phyloP scores from a whole-genome alignment of 2,329 filamentous ascomycete species.

The Aspergillus nomiae region DNA sequence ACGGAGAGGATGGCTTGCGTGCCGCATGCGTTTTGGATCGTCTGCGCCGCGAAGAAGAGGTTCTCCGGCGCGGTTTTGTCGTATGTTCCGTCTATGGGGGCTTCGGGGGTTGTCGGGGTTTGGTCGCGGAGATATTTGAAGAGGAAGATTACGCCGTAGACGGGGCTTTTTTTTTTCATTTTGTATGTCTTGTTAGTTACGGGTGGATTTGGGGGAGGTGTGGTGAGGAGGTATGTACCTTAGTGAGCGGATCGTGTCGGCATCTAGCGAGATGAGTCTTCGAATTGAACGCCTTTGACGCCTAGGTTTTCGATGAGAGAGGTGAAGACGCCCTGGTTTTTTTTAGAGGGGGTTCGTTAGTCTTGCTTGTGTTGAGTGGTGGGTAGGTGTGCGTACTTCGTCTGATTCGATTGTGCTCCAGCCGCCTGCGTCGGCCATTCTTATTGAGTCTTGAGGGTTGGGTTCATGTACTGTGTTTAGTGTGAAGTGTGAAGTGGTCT shows the following conservation, averaged over 20 bases:
- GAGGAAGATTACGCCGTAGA: conserved; percentile 97
- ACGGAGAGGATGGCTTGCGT: conserved; percentile 94
- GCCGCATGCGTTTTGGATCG: conserved; percentile 97
- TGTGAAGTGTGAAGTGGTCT: background rate
- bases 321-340: conserved; percentile 80
- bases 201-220: background rate
- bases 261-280: conserved; percentile 87
- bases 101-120: conserved; percentile 63
- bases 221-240: conserved; percentile 33
- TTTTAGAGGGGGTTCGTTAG: conserved; percentile 20
- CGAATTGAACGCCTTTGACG: conserved; percentile 91
- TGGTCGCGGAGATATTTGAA: conserved; percentile 72
- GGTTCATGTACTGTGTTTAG: background rate
- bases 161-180: conserved; percentile 50
- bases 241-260: conserved; percentile 55
- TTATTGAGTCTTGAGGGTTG: background rate
- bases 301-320: conserved; percentile 91
- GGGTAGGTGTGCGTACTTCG: conserved; percentile 64
- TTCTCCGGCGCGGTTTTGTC: conserved; percentile 73
- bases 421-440: conserved; percentile 67
- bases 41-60: conserved; percentile 94
- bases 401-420: conserved; percentile 99
- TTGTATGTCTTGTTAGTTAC: background rate
- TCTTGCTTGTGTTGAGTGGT: conserved; percentile 2
- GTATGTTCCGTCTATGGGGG: conserved; percentile 78